Conservation (phyloP, 2,329 filamentous ascomycete species). For the Claviceps sp. region DNA sequence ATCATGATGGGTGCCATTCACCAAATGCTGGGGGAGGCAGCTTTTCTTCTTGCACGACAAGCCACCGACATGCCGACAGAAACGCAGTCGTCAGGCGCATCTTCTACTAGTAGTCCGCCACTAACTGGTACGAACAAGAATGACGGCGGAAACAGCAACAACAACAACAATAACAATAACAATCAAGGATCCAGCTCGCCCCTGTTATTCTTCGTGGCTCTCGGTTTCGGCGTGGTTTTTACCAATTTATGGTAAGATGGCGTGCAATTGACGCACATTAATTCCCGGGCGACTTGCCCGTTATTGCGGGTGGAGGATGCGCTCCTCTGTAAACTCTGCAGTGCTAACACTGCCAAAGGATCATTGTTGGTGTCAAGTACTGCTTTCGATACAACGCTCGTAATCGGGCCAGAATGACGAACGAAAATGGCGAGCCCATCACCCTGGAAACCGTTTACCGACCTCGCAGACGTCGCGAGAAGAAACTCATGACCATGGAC, state of each 20-base stretch:
- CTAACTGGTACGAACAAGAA: slow-evolving; percentile 8
- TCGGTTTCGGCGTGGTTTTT: slow-evolving; percentile 96
- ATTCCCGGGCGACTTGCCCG: not conserved
- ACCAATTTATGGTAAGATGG: slow-evolving; percentile 84
- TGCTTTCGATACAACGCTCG: slow-evolving; percentile 97
- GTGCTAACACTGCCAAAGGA: slow-evolving; percentile 46
- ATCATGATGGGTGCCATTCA: slow-evolving; percentile 27
- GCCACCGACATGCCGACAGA: slow-evolving; percentile 10
- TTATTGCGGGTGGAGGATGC: not conserved
- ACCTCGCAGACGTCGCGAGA: slow-evolving; percentile 79
- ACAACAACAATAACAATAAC: slow-evolving; percentile 8
- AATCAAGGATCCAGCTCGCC: slow-evolving; percentile 26
- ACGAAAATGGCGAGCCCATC: slow-evolving; percentile 76
- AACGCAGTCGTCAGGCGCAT: slow-evolving; percentile 4
- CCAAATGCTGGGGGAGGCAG: slow-evolving; percentile 23
- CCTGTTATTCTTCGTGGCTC: slow-evolving; percentile 71
- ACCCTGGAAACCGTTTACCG: slow-evolving; percentile 74
- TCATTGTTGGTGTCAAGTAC: slow-evolving; percentile 98
- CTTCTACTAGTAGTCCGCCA: slow-evolving; percentile 7
- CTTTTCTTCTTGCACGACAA: slow-evolving; percentile 22
- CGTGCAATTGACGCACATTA: not conserved
- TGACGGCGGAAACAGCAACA: slow-evolving; percentile 9
- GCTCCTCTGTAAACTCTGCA: not conserved
- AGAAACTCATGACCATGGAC: slow-evolving; percentile 98
- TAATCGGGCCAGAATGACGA: slow-evolving; percentile 65